Evolutionary conservation across 257 asterid species (phyloP), one percentile per base, ranked within the genome.

Genomic region (Lycium ferocissimum): DNA sequence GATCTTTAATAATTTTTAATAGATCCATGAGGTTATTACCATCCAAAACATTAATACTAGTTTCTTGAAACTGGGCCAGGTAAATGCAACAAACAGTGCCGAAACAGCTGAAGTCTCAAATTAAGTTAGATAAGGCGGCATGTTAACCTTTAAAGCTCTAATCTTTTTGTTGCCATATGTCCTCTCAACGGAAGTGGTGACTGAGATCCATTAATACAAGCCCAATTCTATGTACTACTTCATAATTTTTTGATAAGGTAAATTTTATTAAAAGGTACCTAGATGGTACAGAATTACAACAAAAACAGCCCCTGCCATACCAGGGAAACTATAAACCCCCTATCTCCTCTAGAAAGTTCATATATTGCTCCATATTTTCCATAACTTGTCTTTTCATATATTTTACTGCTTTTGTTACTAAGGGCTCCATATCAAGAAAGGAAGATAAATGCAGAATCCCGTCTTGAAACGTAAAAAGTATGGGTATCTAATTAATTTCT

Each of bases 401-500:
- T 94, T 90, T 91, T 95, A 89, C 98, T 93, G 6, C 94, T 96
- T 90, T 91, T 95, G 92, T 94, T 95, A 90, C 98, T 94, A 72
- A 94, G 91, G 87, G 94, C 98, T 94, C 95, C 90, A 90, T 51
- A 86, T 57, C 58, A 86, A 85, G 59, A 83, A 71, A 82, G n/a
- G 40, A 35, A 76, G 54, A 82, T 80, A 57, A 84, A 49, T 78
- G 59, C 78, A 22, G 47, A 69, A 70, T 33, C 11, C 37, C 20
- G 17, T 18, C 5, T 18, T 18, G 65, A 18, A 59, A 59, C 22
- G 33, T 2, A 59, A 59, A 59, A 59, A 18, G 66, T 2, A 18
- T 59, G 18, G 66, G 33, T 9, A 0, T 26, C 66, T n/a, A 59
- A 59, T 17, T 59, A 59, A 59, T 59, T 59, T 59, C 33, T 26